Conservation (phyloP, 345 rosid genomes). For the Rhizophora mangle region DNA sequence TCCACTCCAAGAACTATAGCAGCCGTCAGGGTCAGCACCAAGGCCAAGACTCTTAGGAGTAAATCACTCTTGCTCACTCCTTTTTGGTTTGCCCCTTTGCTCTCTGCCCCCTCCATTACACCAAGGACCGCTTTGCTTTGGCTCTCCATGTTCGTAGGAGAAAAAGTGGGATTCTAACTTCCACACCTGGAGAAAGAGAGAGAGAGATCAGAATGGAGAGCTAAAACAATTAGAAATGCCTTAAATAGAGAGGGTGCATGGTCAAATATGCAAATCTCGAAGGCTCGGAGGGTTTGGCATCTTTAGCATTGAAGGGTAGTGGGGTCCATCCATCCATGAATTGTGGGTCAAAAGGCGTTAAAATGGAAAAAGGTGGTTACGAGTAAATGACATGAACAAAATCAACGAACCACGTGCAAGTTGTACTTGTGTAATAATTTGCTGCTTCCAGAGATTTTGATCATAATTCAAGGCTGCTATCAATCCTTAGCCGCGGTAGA, state of each 20-base stretch:
- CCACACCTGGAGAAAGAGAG: too few species aligned
- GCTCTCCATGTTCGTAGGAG: background rate
- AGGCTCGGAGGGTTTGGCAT: background rate
- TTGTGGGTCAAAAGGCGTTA: background rate
- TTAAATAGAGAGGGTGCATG: too few species aligned
- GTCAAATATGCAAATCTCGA: too few species aligned
- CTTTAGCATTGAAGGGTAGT: background rate
- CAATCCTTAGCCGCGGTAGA: too few species aligned
- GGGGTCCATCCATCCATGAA: background rate
- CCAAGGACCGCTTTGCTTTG: background rate
- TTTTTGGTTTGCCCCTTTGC: background rate
- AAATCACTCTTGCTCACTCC: background rate
- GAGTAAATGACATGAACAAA: background rate
- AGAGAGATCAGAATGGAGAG: too few species aligned
- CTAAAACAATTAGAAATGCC: too few species aligned
- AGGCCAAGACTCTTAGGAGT: conserved; percentile 44
- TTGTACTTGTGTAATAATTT: background rate
- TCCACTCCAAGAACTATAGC: conserved; percentile 45
- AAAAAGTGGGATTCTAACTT: too few species aligned
- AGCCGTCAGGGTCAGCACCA: conserved; percentile 48
- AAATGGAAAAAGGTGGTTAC: background rate
- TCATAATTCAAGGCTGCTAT: too few species aligned
- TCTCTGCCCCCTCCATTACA: conserved; percentile 6
- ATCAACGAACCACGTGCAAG: background rate
- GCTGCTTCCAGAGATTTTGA: too few species aligned